Conservation (phyloP, 306 rosid species). For the Medicago arabica region DNA sequence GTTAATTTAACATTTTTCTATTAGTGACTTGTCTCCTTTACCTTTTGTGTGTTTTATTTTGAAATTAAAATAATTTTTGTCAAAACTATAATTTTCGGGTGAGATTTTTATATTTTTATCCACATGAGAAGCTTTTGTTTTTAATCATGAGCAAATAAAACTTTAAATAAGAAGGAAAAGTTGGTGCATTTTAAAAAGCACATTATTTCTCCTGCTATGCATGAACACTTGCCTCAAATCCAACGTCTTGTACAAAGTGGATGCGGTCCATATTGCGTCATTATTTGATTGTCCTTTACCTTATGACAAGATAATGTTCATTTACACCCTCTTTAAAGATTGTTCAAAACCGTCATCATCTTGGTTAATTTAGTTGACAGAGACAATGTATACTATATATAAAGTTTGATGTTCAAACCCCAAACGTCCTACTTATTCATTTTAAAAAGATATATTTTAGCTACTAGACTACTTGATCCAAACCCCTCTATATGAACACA, state of each 20-base stretch:
- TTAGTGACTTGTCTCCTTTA: not conserved
- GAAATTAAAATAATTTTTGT: not conserved
- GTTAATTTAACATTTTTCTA: not conserved
- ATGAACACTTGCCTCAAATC: slow-evolving; percentile 22
- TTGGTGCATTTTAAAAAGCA: slow-evolving; percentile 10
- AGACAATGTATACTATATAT: too few species aligned
- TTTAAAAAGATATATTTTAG: too few species aligned
- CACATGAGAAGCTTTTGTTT: not conserved
- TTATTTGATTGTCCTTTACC: not conserved
- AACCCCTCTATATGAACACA: too few species aligned
- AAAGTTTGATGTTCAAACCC: too few species aligned
- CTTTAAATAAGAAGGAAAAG: not conserved
- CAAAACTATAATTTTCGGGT: not conserved
- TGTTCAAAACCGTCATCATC: not conserved
- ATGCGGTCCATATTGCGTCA: slow-evolving; percentile 4
- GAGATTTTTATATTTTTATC: not conserved
- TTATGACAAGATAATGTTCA: slow-evolving; percentile 34
- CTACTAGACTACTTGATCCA: too few species aligned
- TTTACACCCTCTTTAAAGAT: not conserved
- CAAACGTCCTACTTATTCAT: too few species aligned
- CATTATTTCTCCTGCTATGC: slow-evolving; percentile 6
- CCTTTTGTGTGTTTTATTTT: slow-evolving; percentile 16
- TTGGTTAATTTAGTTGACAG: too few species aligned
- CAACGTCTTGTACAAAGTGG: slow-evolving; percentile 26
- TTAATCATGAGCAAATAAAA: not conserved